These are phyloP conservation scores for slime mould (Dictyostelium discoideum) DNA, from an alignment of 78 protist species.

Conservation along the genomic window DNA sequence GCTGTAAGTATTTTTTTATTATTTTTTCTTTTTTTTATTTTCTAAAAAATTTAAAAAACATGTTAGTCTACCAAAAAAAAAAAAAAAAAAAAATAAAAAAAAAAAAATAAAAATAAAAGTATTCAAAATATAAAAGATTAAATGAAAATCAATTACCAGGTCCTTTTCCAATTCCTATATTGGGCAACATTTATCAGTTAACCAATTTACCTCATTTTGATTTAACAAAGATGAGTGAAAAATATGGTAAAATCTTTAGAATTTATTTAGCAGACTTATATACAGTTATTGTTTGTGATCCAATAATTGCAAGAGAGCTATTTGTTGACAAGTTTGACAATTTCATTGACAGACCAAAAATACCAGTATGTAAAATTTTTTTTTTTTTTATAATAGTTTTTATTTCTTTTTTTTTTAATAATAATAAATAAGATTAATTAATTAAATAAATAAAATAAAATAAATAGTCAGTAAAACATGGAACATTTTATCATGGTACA, in stretches of 20 bases:
- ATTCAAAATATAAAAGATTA: conserved; percentile 1
- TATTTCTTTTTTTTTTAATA: not conserved
- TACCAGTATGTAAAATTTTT: not conserved
- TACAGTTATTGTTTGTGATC: conserved; percentile 28
- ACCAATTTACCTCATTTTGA: not conserved
- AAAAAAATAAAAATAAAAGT: not conserved
- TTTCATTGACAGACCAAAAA: conserved; percentile 13
- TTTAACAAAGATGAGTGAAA: not conserved
- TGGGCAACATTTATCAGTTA: conserved; percentile 24
- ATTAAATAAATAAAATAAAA: too few species aligned
- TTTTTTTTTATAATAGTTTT: not conserved
- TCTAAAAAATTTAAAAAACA: not conserved
- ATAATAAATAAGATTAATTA: too few species aligned
- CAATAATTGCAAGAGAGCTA: conserved; percentile 19
- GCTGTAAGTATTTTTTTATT: not conserved
- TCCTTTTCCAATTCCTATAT: conserved; percentile 3
- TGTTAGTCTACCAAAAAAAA: too few species aligned
- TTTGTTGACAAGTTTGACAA: conserved; percentile 48
- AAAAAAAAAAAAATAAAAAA: too few species aligned
- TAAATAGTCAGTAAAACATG: not conserved
- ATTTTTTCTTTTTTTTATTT: not conserved
- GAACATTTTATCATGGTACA: not conserved
- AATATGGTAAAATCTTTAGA: conserved; percentile 19
- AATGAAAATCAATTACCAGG: not conserved
- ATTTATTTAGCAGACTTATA: conserved; percentile 34